A percentile compares a stretch with the other conserved stretches of the same genome.
phyloP scores from a whole-genome alignment of 228 moss, liverwort and hornwort genomes.

The Sphagnum magellanicum region DNA sequence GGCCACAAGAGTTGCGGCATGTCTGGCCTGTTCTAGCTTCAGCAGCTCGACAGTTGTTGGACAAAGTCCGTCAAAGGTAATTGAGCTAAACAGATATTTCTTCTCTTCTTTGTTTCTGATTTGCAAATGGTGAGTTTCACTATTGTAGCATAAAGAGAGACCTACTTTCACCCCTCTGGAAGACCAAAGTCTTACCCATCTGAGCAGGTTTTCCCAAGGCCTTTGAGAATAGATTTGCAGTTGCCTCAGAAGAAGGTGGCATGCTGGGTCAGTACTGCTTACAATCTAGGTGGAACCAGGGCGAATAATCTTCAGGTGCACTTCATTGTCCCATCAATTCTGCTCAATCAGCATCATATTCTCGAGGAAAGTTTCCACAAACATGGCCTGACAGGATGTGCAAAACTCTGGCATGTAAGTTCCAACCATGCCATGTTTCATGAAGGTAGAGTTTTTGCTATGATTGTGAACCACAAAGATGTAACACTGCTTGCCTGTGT shows the following conservation, averaged over 20 bases:
- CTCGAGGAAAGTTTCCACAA: slow-evolving; percentile 47
- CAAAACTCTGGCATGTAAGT: slow-evolving; percentile 56
- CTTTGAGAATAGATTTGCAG: slow-evolving; percentile 5
- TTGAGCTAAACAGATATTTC: not conserved
- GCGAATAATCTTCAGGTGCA: slow-evolving; percentile 13
- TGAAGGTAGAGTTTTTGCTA: too few relatives aligned
- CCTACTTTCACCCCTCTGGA: too few relatives aligned
- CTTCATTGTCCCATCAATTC: slow-evolving; percentile 66
- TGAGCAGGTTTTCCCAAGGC: not conserved
- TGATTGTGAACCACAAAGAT: too few relatives aligned
- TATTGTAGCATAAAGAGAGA: not conserved
- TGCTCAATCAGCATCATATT: slow-evolving; percentile 38
- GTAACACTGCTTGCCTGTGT: too few relatives aligned
- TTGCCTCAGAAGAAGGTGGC: not conserved
- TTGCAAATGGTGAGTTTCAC: not conserved
- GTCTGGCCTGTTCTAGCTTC: slow-evolving; percentile 73
- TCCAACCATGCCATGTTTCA: not conserved
- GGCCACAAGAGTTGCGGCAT: slow-evolving; percentile 63
- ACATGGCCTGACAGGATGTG: slow-evolving; percentile 34
- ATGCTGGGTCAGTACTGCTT: too few relatives aligned
- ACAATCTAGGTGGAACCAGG: too few relatives aligned
- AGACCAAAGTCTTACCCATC: not conserved
- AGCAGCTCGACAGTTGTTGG: slow-evolving; percentile 58
- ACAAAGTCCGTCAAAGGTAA: slow-evolving; percentile 15
- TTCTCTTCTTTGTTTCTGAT: not conserved